A percentile compares a stretch with the other conserved stretches of the same genome.
phyloP scores from a whole-genome alignment of 2,329 filamentous ascomycete genomes.

The Monosporascus sp. region DNA sequence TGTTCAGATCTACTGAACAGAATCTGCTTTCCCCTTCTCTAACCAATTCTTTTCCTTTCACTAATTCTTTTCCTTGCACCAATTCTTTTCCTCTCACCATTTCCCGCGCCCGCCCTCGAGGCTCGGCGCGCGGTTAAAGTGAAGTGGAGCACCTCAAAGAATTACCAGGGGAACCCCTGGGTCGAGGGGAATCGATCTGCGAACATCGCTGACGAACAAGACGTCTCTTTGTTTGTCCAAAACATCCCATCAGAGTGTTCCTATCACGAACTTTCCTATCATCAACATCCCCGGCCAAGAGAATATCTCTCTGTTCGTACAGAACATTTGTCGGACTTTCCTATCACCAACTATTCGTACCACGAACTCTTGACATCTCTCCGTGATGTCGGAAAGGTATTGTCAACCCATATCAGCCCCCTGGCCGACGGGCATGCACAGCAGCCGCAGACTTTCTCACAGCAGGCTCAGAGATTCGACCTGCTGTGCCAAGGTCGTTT shows the following conservation, averaged over 20 bases:
- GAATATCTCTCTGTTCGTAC: neutral
- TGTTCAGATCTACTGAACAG: too few species aligned
- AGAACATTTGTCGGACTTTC: neutral
- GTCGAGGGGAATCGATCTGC: neutral
- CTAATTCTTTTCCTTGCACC: too few species aligned
- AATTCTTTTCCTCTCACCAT: too few species aligned
- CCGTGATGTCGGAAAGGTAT: neutral
- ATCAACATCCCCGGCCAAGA: neutral
- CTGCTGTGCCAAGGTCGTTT: neutral
- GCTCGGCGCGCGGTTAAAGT: neutral
- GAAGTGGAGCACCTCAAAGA: neutral
- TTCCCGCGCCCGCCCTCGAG: too few species aligned
- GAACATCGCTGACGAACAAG: neutral
- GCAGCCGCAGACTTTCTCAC: too few species aligned
- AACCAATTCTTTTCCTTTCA: too few species aligned
- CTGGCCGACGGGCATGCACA: neutral
- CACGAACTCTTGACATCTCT: neutral
- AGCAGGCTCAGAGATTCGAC: neutral
- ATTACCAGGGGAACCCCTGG: neutral
- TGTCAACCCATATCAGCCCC: neutral
- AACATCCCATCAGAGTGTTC: neutral
- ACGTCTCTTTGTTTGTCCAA: neutral
- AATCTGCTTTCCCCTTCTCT: too few species aligned
- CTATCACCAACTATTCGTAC: neutral
- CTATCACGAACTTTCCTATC: too few species aligned